Percentiles rank a stretch among this genome's conserved stretches.
Conservation (phyloP, 805 yeast species). For the Scheffersomyces lignosus region DNA sequence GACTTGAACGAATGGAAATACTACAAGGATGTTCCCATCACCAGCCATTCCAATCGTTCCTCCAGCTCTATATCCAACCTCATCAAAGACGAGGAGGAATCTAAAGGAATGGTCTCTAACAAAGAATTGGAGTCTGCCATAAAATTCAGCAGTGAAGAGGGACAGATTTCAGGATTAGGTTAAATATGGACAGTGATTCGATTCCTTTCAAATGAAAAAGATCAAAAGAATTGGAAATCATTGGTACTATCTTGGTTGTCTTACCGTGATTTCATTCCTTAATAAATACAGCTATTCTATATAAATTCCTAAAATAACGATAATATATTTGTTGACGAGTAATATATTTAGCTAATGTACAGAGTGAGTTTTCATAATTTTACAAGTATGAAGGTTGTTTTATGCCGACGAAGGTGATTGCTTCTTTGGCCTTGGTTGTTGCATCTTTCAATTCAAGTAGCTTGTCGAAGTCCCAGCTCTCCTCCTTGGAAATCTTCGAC, state of each 20-base stretch:
- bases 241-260: conserved; percentile 1
- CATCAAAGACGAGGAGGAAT: conserved; percentile 21
- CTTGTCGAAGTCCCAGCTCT: conserved; percentile 54
- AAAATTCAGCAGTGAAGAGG: conserved; percentile 23
- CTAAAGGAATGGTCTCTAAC: conserved; percentile 9
- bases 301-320: too few relatives aligned
- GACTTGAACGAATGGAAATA: conserved; percentile 41
- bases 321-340: too few relatives aligned
- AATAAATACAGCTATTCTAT: too few relatives aligned
- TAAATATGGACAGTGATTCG: conserved; percentile 6
- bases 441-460: conserved; percentile 47
- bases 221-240: neutral
- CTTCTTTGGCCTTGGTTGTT: conserved; percentile 55
- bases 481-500: conserved; percentile 36
- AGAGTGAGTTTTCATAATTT: too few relatives aligned
- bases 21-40: conserved; percentile 51
- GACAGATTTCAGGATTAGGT: conserved; percentile 20
- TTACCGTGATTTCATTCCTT: conserved; percentile 1
- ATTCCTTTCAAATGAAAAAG: neutral
- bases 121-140: conserved; percentile 23
- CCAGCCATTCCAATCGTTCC: conserved; percentile 24
- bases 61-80: conserved; percentile 34
- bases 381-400: too few relatives aligned
- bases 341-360: too few relatives aligned
- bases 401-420: conserved; percentile 53